Evolutionary conservation across 2,329 filamentous ascomycete genomes (phyloP).

Genomic region (Mycosphaerella sp.): DNA sequence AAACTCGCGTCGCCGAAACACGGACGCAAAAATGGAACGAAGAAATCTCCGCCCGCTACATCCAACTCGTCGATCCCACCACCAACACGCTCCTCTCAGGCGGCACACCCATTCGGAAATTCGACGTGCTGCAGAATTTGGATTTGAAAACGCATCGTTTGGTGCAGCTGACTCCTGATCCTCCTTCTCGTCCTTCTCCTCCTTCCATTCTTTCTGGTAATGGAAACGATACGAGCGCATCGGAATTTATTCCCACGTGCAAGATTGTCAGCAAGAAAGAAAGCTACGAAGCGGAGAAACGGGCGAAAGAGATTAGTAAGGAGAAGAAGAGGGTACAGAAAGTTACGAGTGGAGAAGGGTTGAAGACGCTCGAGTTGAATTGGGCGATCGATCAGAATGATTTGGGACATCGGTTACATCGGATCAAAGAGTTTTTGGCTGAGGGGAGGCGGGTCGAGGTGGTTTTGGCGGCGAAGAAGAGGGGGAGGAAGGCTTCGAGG

Average conservation of each 20-base stretch:
- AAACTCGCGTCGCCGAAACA: conserved; percentile 36
- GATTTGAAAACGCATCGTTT: conserved; percentile 49
- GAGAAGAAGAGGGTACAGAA: conserved; percentile 43
- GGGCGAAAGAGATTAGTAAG: conserved; percentile 38
- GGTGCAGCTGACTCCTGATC: conserved; percentile 40
- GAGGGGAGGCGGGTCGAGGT: conserved; percentile 74
- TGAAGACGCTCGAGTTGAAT: conserved; percentile 80
- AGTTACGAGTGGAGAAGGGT: conserved; percentile 36
- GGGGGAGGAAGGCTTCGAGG: conserved; percentile 52
- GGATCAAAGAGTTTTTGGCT: conserved; percentile 61
- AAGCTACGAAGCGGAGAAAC: conserved; percentile 43
- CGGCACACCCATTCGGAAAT: conserved; percentile 24
- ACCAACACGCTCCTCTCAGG: conserved; percentile 35
- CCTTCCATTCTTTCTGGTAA: too few species aligned
- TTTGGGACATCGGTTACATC: conserved; percentile 62
- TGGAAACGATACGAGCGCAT: too few species aligned
- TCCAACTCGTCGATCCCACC: conserved; percentile 42
- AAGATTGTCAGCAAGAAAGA: conserved; percentile 59
- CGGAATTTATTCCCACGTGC: conserved; percentile 59
- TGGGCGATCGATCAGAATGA: conserved; percentile 80
- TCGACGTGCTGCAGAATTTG: conserved; percentile 40
- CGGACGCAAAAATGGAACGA: conserved; percentile 42
- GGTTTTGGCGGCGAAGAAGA: conserved; percentile 60
- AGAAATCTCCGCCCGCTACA: conserved; percentile 42
- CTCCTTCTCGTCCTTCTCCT: conserved; percentile 22